Base-by-base conservation (phyloP, 805 yeast species). In the Candida fluviatilis region DNA sequence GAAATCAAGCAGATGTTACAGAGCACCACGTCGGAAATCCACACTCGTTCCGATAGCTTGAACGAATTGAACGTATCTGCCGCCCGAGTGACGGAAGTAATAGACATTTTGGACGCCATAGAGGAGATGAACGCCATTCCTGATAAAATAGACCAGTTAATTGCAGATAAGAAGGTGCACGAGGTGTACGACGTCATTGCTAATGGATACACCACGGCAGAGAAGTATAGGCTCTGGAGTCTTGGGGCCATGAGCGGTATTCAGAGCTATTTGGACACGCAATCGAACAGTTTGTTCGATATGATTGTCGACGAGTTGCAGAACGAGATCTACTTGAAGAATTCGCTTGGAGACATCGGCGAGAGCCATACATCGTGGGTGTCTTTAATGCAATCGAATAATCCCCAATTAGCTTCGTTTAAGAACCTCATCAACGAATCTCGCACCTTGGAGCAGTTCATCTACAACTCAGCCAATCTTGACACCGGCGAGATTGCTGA, bases 251-350 rank as follows among this genome's bases (percentile, higher is more conserved):
- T 84, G 56, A 52, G 55, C 11, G 64, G 76, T 11, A 58, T 78
- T 4, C 76, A 71, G 40, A 71, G 62, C 31, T 76, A 75, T 44
- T 61, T 83, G 13, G 75, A 76, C 35, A 52, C 64, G 2, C 89
- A 81, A 45, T 71, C 75, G 12, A 77, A 76, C 40, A 71, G 74
- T 30, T 62, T 90, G 19, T 82, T 83, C 50, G 88, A 82, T 34
- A 76, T 77, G 45, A 65, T 90, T 14, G 65, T 85, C n/a, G 95
- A 85, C 45, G 95, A 89, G 51, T 62, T 88, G 30, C 80, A 78
- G 41, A 73, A 71, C 34, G 82, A 85, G 39, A 64, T 85, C n/a
- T 86, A 82, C 50, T 64, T 83, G 30, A 79, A 77, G 48, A 45
- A 46, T 33, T 39, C 46, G 1, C n/a, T 26, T 13, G 26, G 35